These are phyloP conservation scores for Basidiobolus meristosporus DNA, from an alignment of 371 early-diverging fungal genomes.

Conservation along the genomic window DNA sequence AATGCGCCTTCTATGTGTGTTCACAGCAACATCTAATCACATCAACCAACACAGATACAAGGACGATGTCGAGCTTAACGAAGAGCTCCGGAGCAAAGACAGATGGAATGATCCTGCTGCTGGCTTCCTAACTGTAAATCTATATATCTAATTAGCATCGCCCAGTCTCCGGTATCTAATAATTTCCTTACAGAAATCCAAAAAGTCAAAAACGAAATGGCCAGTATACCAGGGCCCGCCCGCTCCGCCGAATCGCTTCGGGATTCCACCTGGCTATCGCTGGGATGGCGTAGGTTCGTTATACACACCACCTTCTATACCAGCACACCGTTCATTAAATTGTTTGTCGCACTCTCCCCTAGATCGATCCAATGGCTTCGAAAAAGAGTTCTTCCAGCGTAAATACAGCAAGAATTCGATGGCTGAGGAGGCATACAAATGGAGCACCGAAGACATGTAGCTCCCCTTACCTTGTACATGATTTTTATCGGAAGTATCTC, in stretches of 20 bases:
- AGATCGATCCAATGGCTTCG: constrained; percentile 76
- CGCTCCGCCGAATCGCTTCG: constrained; percentile 62
- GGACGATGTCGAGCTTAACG: constrained; percentile 39
- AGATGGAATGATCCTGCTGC: constrained; percentile 54
- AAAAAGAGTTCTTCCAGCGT: constrained; percentile 31
- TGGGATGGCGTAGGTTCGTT: constrained; percentile 71
- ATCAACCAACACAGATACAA: constrained; percentile 16
- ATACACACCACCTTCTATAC: background rate
- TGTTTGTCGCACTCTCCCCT: background rate
- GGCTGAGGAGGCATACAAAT: constrained; percentile 32
- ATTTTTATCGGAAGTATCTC: no score
- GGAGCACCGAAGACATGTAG: constrained; percentile 51
- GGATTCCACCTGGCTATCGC: constrained; percentile 67
- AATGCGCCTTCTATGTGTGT: constrained; percentile 1
- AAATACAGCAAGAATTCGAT: constrained; percentile 21
- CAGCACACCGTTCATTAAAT: background rate
- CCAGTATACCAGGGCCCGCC: constrained; percentile 31
- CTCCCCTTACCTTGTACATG: no score
- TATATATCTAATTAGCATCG: constrained; percentile 5
- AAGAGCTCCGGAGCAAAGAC: constrained; percentile 27
- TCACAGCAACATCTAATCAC: background rate
- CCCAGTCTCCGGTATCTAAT: constrained; percentile 1
- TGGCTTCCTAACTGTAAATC: constrained; percentile 26
- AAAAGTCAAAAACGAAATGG: constrained; percentile 12
- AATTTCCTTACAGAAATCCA: constrained; percentile 9